Conservation (phyloP, 305 asterid species). For the Fraxinus sp. region DNA sequence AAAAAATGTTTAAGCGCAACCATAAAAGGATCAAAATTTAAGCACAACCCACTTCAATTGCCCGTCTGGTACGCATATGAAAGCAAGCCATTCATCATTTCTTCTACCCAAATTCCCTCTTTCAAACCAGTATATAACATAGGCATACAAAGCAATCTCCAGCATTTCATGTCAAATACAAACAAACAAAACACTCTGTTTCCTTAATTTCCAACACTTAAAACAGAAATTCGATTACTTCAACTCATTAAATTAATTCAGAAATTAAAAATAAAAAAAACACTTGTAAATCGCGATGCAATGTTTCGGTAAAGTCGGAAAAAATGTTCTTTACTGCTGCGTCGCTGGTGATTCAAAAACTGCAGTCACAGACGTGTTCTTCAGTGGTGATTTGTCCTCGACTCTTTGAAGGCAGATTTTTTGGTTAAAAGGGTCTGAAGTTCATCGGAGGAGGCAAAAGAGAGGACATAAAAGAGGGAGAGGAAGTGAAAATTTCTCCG, state of each 20-base stretch:
- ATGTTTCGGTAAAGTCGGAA: no score
- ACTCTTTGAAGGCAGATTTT: constrained; percentile 46
- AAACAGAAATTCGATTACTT: neutral
- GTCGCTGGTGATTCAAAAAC: no score
- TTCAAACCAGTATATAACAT: neutral
- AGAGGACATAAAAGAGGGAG: constrained; percentile 31
- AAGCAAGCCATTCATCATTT: constrained; percentile 17
- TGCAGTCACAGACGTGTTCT: no score
- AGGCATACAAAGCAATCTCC: neutral
- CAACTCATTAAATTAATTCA: neutral
- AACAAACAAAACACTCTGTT: constrained; percentile 21
- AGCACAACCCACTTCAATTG: neutral
- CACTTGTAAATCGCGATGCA: no score
- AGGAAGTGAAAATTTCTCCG: constrained; percentile 22
- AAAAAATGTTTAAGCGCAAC: no score
- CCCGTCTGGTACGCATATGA: constrained; percentile 1
- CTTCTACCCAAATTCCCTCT: constrained; percentile 20
- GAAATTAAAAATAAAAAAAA: neutral
- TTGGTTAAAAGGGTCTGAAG: constrained; percentile 55
- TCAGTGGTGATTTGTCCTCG: constrained; percentile 22
- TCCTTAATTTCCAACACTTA: constrained; percentile 28
- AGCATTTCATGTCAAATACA: constrained; percentile 21
- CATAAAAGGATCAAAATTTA: constrained; percentile 14
- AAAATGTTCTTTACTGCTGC: no score
- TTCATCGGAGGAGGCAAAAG: constrained; percentile 54